phyloP scores from a whole-genome alignment of 2,329 filamentous ascomycete genomes.

The Aspergillus transmontanensis region DNA sequence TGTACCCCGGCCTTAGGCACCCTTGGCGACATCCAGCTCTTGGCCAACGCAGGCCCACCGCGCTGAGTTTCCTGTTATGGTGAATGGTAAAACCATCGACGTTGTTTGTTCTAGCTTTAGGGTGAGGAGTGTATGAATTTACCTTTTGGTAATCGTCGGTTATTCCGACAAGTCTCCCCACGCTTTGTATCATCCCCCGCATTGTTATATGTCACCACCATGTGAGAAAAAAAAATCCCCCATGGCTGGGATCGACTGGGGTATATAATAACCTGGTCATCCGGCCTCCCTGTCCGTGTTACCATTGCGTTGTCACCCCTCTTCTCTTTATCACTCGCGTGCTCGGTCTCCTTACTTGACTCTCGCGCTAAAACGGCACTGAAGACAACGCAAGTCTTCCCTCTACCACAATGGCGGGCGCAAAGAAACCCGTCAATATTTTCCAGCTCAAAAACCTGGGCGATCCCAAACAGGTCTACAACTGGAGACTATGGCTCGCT shows the following conservation, averaged over 20 bases:
- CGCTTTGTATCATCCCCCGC: neutral
- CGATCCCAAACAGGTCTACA: conserved; percentile 71
- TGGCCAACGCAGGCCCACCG: conserved; percentile 1
- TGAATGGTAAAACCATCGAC: neutral
- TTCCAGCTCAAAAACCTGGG: conserved; percentile 66
- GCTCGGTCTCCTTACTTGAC: neutral
- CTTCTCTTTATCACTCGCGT: no score
- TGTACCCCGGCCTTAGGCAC: conserved; percentile 1
- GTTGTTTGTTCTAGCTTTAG: neutral
- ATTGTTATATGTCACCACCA: neutral
- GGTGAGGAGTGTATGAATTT: neutral
- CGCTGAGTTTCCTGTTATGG: neutral
- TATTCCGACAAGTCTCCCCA: neutral
- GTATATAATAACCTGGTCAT: neutral
- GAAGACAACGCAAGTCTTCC: neutral
- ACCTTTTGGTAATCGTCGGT: neutral
- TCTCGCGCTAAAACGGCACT: neutral
- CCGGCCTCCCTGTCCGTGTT: neutral
- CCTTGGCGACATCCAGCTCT: conserved; percentile 6
- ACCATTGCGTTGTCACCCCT: neutral
- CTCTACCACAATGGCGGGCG: conserved; percentile 45
- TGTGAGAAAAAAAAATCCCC: neutral
- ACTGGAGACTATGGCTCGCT: conserved; percentile 78
- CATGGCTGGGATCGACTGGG: neutral
- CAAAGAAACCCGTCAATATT: conserved; percentile 46